Evolutionary conservation across 768 basidiomycete genomes (phyloP), one percentile per base, ranked within the genome.

Genomic region (Symmetrospora coprosmae): DNA sequence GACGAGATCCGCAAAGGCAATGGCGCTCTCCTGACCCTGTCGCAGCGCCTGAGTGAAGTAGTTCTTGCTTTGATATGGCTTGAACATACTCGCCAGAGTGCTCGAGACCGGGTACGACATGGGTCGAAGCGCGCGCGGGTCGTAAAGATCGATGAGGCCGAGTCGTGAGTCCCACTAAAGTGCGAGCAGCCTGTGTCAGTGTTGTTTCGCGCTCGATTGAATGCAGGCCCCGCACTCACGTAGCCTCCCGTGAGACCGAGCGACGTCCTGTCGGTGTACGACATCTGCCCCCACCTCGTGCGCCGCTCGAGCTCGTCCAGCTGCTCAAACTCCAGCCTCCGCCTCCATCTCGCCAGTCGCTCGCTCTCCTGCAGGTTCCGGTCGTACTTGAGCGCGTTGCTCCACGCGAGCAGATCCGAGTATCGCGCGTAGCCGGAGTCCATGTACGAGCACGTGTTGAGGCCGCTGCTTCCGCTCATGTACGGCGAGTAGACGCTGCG

Each of bases 381-480:
- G 30, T 58, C 55, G 43, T 58, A 58, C 33, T 46, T 43, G 7
- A 58, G 30, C 27, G 55, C 55, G 30, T 58, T 43, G 28, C 39
- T 43, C 55, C 55, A 58, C n/a, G 55, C 40, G n/a, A 47, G 23
- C 17, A 58, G 30, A 41, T 58, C 55, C 13, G 43, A 28, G 30
- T 58, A 58, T 16, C 55, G 39, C 4, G 55, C 41, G 34, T 58
- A 58, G 28, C 46, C 46, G 9, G 38, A 45, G 34, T 58, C 55
- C 40, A 58, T 43, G 23, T 58, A 58, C 2, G 4, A 39, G 6
- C 19, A 30, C 4, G 4, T 34, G 41, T 2, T 46, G 11, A 7
- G 41, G 6, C 41, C 41, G 16, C 43, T 19, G n/a, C n/a, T n/a
- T n/a, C 49, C 49, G 30, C 17, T 13, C 41, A 58, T 21, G 41